These are phyloP conservation scores for Umbelopsis vinacea DNA, from an alignment of 192 early-diverging fungal genomes.

Conservation along the genomic window DNA sequence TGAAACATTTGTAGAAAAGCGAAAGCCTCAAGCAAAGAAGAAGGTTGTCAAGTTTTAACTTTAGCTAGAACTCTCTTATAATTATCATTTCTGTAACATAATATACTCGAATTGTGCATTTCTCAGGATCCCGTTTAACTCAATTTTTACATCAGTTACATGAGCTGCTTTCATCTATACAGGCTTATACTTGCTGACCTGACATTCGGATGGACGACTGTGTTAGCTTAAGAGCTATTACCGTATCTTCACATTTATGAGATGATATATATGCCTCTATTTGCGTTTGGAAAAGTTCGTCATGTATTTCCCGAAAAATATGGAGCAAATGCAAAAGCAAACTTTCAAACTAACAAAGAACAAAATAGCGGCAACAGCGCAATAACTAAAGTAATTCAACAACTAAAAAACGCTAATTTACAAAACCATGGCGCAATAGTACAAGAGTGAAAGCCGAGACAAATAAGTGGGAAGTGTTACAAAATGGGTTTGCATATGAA, in stretches of 20 bases:
- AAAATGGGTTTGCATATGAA: too few species aligned
- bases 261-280: background rate
- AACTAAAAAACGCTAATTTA: background rate
- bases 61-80: background rate
- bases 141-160: background rate
- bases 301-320: too few species aligned
- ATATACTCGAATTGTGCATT: background rate
- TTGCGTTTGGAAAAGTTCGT: too few species aligned
- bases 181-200: too few species aligned
- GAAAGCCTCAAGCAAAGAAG: conserved; percentile 9
- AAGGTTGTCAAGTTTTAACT: conserved; percentile 20
- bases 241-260: too few species aligned
- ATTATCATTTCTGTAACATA: background rate
- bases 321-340: background rate
- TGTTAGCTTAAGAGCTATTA: too few species aligned
- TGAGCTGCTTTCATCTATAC: too few species aligned
- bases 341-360: background rate
- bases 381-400: background rate
- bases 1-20: conserved; percentile 13
- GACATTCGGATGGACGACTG: too few species aligned
- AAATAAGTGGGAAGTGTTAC: too few species aligned
- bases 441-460: background rate
- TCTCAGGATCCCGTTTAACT: too few species aligned
- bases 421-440: background rate
- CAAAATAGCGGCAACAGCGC: background rate